Evolutionary conservation across 306 rosid genomes (phyloP).

Genomic region (Cercis canadensis): DNA sequence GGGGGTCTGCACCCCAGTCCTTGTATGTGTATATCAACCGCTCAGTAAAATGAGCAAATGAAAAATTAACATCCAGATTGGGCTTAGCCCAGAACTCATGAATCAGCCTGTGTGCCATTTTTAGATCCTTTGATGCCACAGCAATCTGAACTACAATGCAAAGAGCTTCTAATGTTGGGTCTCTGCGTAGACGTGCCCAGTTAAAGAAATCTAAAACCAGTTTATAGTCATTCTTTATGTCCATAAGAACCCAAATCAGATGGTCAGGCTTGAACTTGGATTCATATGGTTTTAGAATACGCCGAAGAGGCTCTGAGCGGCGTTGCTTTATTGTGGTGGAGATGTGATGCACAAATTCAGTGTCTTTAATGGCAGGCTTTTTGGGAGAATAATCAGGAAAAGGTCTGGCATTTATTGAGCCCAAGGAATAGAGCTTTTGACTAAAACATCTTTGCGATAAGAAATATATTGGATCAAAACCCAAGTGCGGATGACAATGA

Average conservation of each 20-base stretch:
- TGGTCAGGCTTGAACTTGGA: slow-evolving; percentile 61
- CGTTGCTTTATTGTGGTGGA: slow-evolving; percentile 69
- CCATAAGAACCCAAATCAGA: slow-evolving; percentile 77
- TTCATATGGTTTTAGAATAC: slow-evolving; percentile 64
- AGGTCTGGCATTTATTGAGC: slow-evolving; percentile 59
- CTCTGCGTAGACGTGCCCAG: slow-evolving; percentile 68
- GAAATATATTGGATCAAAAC: slow-evolving; percentile 21
- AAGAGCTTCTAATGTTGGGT: slow-evolving; percentile 67
- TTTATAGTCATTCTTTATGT: slow-evolving; percentile 59
- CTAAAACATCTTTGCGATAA: slow-evolving; percentile 34
- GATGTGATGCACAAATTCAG: slow-evolving; percentile 65
- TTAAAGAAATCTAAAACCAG: slow-evolving; percentile 69
- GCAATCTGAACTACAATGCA: slow-evolving; percentile 77
- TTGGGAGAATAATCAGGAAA: slow-evolving; percentile 88
- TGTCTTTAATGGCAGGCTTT: slow-evolving; percentile 62
- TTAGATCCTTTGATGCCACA: slow-evolving; percentile 64
- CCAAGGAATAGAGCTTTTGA: slow-evolving; percentile 33
- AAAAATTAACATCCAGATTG: slow-evolving; percentile 41
- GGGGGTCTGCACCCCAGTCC: slow-evolving; percentile 81
- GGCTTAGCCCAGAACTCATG: slow-evolving; percentile 65
- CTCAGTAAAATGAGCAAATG: slow-evolving; percentile 55
- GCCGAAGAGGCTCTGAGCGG: slow-evolving; percentile 65
- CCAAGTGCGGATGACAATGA: slow-evolving; percentile 19
- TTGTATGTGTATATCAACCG: slow-evolving; percentile 80
- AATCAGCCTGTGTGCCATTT: slow-evolving; percentile 64